Conservation (phyloP, 2,329 filamentous ascomycete genomes). For the Clonostachys rhizophaga region DNA sequence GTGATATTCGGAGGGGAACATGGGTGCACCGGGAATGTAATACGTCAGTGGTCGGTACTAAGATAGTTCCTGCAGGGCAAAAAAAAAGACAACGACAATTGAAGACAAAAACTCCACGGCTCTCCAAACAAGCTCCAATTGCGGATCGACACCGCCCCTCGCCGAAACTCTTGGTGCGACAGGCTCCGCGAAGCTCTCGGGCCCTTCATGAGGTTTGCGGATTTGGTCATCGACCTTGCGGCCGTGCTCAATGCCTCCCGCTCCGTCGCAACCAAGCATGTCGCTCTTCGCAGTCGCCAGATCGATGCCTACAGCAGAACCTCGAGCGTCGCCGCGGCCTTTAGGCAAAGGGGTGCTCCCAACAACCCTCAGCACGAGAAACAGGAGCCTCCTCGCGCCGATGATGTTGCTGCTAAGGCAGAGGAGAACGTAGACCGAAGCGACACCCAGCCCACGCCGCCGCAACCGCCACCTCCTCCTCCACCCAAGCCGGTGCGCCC, state of each 20-base stretch:
- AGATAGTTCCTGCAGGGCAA: too few species aligned
- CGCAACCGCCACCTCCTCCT: background rate
- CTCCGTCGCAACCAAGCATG: slow-evolving; percentile 59
- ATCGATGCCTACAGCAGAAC: slow-evolving; percentile 43
- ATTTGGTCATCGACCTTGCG: slow-evolving; percentile 63
- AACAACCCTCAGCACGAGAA: background rate
- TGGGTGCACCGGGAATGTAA: too few species aligned
- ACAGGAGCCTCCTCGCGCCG: background rate
- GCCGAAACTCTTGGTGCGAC: too few species aligned
- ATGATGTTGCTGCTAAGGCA: background rate
- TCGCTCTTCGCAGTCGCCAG: slow-evolving; percentile 51
- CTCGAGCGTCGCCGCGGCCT: slow-evolving; percentile 32
- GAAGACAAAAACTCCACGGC: too few species aligned
- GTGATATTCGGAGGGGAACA: too few species aligned
- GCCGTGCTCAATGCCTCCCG: slow-evolving; percentile 67
- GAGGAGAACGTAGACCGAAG: background rate
- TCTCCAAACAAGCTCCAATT: too few species aligned
- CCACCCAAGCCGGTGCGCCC: background rate
- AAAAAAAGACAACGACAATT: too few species aligned
- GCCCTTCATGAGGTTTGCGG: slow-evolving; percentile 53
- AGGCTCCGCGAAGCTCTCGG: slow-evolving; percentile 1
- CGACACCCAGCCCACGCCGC: background rate
- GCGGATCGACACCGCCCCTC: too few species aligned
- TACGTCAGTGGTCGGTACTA: too few species aligned
- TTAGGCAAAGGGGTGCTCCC: slow-evolving; percentile 16